A percentile compares a stretch with the other conserved stretches of the same genome.
Evolutionary conservation across 176 grass and related monocot species (phyloP).

Genomic region (Carex kokanica): DNA sequence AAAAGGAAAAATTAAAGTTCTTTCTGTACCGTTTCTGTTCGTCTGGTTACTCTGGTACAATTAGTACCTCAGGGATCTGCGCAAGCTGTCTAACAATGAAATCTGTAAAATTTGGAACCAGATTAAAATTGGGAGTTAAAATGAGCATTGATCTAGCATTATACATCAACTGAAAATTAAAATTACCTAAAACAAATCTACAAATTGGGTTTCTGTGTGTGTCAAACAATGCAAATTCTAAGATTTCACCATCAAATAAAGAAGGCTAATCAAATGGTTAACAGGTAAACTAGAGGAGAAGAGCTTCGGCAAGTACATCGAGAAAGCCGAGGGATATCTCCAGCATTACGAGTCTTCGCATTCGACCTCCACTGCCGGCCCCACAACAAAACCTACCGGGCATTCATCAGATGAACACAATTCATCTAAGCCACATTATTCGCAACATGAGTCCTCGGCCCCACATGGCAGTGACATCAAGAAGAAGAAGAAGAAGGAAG

Average conservation of each 20-base stretch:
- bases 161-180: neutral
- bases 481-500: conserved; percentile 40
- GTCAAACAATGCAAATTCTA: neutral
- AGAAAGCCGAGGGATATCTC: conserved; percentile 85
- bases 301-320: conserved; percentile 55
- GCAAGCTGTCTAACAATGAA: neutral
- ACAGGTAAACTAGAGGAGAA: conserved; percentile 64
- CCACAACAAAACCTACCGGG: conserved; percentile 8
- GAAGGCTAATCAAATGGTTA: neutral
- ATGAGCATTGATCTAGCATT: neutral
- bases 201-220: neutral
- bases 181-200: neutral
- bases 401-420: neutral
- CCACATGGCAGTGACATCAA: conserved; percentile 19
- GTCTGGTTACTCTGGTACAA: neutral
- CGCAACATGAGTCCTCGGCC: neutral
- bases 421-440: conserved; percentile 17
- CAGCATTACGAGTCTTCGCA: conserved; percentile 46
- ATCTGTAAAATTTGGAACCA: neutral
- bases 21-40: neutral
- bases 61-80: neutral
- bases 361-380: neutral
- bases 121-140: neutral
- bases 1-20: neutral
- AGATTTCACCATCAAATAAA: neutral